A percentile compares a stretch with the other conserved stretches of the same genome.
Conservation (phyloP, 495 filamentous ascomycete species). For the Aspergillus panamensis region DNA sequence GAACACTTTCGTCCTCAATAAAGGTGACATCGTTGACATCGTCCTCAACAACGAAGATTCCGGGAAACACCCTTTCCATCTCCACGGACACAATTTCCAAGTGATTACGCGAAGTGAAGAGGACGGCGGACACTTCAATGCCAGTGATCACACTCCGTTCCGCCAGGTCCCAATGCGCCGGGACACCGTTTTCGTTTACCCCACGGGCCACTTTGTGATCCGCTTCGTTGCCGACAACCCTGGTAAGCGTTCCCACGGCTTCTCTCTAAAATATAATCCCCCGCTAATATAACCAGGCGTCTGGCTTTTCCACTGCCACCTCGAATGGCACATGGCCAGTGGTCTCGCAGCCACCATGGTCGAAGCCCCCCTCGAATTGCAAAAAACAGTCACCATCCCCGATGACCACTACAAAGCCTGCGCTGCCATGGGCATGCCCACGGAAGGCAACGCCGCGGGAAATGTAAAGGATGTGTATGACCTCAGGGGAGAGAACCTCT, state of each 20-base stretch:
- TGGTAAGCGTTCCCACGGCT: slow-evolving; percentile 36
- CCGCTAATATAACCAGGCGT: slow-evolving; percentile 68
- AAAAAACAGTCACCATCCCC: slow-evolving; percentile 59
- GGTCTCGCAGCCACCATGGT: slow-evolving; percentile 70
- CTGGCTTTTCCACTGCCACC: slow-evolving; percentile 79
- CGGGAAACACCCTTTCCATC: slow-evolving; percentile 75
- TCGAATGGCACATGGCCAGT: slow-evolving; percentile 75
- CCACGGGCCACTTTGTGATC: slow-evolving; percentile 57
- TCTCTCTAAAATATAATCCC: slow-evolving; percentile 27
- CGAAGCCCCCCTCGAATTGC: slow-evolving; percentile 63
- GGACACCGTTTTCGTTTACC: slow-evolving; percentile 57
- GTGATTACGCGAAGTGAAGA: slow-evolving; percentile 52
- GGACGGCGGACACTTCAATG: slow-evolving; percentile 36
- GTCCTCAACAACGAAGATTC: slow-evolving; percentile 70
- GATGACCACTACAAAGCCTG: slow-evolving; percentile 62
- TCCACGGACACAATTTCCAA: slow-evolving; percentile 80
- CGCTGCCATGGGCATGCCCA: slow-evolving; percentile 37
- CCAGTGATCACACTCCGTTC: slow-evolving; percentile 28
- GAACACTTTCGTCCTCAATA: slow-evolving; percentile 61
- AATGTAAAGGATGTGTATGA: slow-evolving; percentile 63
- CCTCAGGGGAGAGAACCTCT: slow-evolving; percentile 56
- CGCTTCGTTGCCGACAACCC: slow-evolving; percentile 66
- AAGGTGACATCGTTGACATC: slow-evolving; percentile 65
- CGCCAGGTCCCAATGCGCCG: slow-evolving; percentile 52
- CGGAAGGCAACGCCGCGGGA: slow-evolving; percentile 70